Conservation (phyloP, 2,329 filamentous ascomycete species). For the Cercospora citrullina region DNA sequence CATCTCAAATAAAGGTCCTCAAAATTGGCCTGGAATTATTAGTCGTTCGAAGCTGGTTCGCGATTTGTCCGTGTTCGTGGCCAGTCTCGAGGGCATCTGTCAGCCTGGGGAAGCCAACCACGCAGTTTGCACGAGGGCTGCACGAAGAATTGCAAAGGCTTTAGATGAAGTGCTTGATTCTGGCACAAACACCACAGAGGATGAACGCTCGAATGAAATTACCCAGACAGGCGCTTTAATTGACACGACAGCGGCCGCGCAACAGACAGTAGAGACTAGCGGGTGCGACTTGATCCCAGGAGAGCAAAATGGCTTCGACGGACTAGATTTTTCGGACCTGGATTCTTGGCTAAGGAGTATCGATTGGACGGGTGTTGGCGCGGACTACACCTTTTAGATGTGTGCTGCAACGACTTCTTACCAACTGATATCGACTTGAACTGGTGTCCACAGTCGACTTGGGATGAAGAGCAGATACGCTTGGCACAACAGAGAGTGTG, state of each 20-base stretch:
- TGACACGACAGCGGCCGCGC: not conserved
- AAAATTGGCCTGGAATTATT: constrained; percentile 16
- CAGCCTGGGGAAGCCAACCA: constrained; percentile 25
- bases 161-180: constrained; percentile 28
- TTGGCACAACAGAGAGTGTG: no score
- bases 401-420: not conserved
- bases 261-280: not conserved
- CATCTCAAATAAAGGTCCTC: constrained; percentile 5
- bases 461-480: no score
- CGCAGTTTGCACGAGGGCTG: constrained; percentile 25
- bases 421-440: not conserved
- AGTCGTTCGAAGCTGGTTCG: constrained; percentile 24
- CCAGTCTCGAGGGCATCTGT: constrained; percentile 27
- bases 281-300: not conserved
- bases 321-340: constrained; percentile 20
- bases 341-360: constrained; percentile 22
- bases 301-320: constrained; percentile 7
- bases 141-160: constrained; percentile 20
- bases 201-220: no score
- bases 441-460: no score
- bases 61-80: constrained; percentile 26
- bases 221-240: not conserved
- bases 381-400: constrained; percentile 16
- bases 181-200: not conserved
- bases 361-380: constrained; percentile 21